phyloP scores from a whole-genome alignment of 73 alveolate species.

The Paraurostyla sp. region DNA sequence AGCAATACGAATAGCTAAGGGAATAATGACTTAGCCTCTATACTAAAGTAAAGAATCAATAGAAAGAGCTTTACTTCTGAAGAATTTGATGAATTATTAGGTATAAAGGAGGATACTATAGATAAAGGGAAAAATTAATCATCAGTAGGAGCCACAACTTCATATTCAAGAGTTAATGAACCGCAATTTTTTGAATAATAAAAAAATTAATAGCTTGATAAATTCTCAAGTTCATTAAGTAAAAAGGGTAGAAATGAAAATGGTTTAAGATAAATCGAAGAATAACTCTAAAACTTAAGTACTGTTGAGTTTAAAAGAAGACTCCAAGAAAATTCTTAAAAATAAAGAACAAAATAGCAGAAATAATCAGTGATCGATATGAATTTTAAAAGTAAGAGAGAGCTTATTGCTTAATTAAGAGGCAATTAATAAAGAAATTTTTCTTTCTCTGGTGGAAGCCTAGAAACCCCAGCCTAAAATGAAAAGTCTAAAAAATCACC shows the following conservation, averaged over 20 bases:
- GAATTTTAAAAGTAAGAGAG: too few species aligned
- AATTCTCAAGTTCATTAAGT: too few species aligned
- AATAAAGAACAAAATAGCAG: not conserved
- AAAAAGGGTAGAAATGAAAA: not conserved
- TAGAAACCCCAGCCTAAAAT: not conserved
- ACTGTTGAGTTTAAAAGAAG: slow-evolving; percentile 11
- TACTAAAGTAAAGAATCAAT: not conserved
- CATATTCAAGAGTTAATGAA: too few species aligned
- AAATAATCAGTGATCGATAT: not conserved
- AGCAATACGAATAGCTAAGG: too few species aligned
- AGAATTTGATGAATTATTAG: not conserved
- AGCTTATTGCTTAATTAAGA: too few species aligned
- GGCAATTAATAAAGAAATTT: not conserved
- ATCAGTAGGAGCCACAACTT: too few species aligned
- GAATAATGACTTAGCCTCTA: too few species aligned
- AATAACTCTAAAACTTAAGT: not conserved
- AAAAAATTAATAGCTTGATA: not conserved
- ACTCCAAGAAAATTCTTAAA: not conserved
- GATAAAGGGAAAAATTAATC: too few species aligned
- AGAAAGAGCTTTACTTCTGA: not conserved
- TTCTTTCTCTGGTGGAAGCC: slow-evolving; percentile 5
- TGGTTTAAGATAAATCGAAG: not conserved
- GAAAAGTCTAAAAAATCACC: not conserved
- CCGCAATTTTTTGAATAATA: not conserved
- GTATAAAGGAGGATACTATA: not conserved